phyloP scores from a whole-genome alignment of 345 rosid genomes.

The Rhodamnia argentea region DNA sequence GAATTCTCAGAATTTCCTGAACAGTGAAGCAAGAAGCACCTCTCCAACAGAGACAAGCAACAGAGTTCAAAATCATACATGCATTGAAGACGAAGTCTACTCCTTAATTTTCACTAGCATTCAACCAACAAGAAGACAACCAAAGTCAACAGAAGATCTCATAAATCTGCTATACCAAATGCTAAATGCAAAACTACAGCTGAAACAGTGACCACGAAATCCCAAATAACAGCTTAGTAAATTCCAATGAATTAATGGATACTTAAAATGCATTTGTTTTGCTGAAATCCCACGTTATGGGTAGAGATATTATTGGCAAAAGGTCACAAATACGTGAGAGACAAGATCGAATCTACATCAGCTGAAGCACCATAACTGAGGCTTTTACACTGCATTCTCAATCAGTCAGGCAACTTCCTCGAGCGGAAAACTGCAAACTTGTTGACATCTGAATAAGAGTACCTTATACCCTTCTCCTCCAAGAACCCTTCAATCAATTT shows the following conservation, averaged over 20 bases:
- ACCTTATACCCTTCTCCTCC: constrained; percentile 38
- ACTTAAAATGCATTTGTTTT: neutral
- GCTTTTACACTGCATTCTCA: neutral
- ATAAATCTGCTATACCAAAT: neutral
- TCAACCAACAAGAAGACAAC: neutral
- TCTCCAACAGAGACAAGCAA: neutral
- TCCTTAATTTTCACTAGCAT: neutral
- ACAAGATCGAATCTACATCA: neutral
- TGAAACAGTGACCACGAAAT: neutral
- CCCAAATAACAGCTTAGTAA: neutral
- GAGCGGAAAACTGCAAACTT: constrained; percentile 54
- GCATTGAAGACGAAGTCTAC: neutral
- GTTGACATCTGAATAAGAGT: constrained; percentile 32
- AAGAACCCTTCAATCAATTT: constrained; percentile 32
- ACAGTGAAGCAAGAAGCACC: neutral
- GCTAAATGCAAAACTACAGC: neutral
- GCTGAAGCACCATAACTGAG: neutral
- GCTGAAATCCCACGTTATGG: neutral
- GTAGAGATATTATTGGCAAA: neutral
- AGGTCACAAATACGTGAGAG: neutral
- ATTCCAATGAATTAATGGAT: neutral
- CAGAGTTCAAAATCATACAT: neutral
- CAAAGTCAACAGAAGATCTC: neutral
- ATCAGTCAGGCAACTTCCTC: constrained; percentile 27
- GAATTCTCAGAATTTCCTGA: neutral